Evolutionary conservation across 768 basidiomycete genomes (phyloP).

Genomic region (Kwoniella bestiolae): DNA sequence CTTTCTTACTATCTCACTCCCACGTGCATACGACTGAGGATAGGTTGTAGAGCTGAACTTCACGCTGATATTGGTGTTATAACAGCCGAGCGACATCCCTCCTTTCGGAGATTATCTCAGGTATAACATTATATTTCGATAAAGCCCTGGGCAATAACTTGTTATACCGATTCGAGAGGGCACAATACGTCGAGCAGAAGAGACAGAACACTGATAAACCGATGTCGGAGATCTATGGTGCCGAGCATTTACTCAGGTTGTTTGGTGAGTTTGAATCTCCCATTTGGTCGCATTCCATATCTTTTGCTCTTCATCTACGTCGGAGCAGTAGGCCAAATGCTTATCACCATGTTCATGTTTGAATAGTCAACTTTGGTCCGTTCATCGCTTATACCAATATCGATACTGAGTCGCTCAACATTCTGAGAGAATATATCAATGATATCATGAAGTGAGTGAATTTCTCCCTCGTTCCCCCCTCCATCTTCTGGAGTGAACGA

Average conservation of each 20-base stretch:
- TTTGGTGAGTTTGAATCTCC: constrained; percentile 68
- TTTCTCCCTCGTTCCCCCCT: neutral
- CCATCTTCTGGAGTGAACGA: neutral
- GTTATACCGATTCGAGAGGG: constrained; percentile 92
- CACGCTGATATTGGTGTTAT: neutral
- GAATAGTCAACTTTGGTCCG: constrained; percentile 81
- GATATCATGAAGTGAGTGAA: constrained; percentile 75
- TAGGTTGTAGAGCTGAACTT: neutral
- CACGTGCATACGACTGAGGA: neutral
- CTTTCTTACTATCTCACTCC: neutral
- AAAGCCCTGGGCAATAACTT: constrained; percentile 81
- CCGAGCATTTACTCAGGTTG: constrained; percentile 89
- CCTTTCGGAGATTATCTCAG: constrained; percentile 78
- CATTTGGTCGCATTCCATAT: no score
- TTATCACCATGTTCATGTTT: neutral
- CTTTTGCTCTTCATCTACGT: no score
- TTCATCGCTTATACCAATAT: constrained; percentile 89
- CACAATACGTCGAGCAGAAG: constrained; percentile 81
- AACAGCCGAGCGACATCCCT: constrained; percentile 69
- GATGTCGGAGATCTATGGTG: constrained; percentile 90
- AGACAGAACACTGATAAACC: constrained; percentile 74
- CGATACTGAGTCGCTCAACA: constrained; percentile 79
- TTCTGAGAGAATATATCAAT: constrained; percentile 86
- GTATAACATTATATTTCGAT: constrained; percentile 90
- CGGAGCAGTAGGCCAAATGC: no score